Evolutionary conservation across 441 rosid genomes (phyloP), one percentile per base, ranked within the genome.

Genomic region (Bruguiera hainesii): DNA sequence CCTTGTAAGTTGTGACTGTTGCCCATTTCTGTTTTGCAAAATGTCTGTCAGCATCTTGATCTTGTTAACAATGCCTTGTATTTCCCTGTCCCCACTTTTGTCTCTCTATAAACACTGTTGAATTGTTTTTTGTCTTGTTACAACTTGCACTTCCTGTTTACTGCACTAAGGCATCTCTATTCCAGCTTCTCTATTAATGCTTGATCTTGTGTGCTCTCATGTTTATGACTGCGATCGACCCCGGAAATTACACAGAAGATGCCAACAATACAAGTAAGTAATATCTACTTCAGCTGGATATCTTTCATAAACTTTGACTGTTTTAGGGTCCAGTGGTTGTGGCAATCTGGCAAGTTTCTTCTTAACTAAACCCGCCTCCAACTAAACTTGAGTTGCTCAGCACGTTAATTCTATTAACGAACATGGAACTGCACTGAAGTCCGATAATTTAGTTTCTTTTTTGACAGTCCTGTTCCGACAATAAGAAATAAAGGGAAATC

Each of bases 211-310:
- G 3, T 42, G 48, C 18, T 13, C 4, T 42, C 18, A 42, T 42
- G 48, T 42, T 42, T 13, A 42, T 77, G 80, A 20, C 50, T 64
- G 55, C 9, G 21, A 46, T 33, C 66, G 60, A 39, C 49, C 4
- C 15, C 50, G 33, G 57, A 66, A 73, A 67, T 56, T 64, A 55
- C 46, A 56, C 88, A 93, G 96, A 90, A 89, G 80, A 93, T 90
- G 96, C 97, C 98, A 26, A 85, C 95, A 3, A 83, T 90, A 61
- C 97, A 93, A 93, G 97, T 88, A 71, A 65, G 96, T 88, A 73
- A 65, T 39, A 37, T 56, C 53, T 53, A 3, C 46, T 21, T 35
- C 26, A 1, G 29, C 50, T 59, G 25, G 33, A 31, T 58, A 33
- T 61, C 30, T 64, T 26, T 37, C 31, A 63, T 13, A 42, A 13